phyloP scores from a whole-genome alignment of 495 filamentous ascomycete genomes.

The Aspergillus campestris region DNA sequence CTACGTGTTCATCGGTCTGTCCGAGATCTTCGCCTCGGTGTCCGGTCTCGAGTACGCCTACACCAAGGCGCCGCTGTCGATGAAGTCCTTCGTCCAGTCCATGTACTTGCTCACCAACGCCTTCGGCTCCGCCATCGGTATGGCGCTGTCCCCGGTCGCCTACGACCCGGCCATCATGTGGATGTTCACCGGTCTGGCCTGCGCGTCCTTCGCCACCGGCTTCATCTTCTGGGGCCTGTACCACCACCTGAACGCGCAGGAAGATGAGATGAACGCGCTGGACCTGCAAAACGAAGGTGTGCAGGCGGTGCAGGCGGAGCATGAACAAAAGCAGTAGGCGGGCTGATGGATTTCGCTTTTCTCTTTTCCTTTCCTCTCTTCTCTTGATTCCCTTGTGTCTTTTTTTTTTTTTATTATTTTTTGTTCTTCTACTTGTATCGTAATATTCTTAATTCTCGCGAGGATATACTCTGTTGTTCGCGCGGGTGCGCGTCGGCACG shows the following conservation, averaged over 20 bases:
- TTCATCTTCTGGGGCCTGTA: constrained; percentile 38
- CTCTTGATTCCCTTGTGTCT: neutral
- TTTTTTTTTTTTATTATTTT: too few relatives aligned
- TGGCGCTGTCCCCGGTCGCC: constrained; percentile 59
- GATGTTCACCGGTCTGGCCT: constrained; percentile 58
- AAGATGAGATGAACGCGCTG: constrained; percentile 41
- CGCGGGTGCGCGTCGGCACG: too few relatives aligned
- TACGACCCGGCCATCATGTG: constrained; percentile 62
- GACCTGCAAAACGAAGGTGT: constrained; percentile 10
- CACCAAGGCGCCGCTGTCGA: constrained; percentile 74
- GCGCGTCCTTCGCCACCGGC: constrained; percentile 33
- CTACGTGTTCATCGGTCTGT: constrained; percentile 63
- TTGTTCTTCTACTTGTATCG: too few relatives aligned
- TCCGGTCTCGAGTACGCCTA: constrained; percentile 69
- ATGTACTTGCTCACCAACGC: constrained; percentile 68
- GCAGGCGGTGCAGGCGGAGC: too few relatives aligned
- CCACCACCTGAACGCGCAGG: constrained; percentile 35
- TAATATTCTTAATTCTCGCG: too few relatives aligned
- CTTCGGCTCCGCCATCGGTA: constrained; percentile 60
- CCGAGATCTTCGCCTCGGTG: constrained; percentile 68
- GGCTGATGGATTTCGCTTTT: too few relatives aligned
- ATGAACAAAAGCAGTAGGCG: too few relatives aligned
- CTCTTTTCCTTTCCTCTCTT: neutral
- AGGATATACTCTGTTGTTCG: too few relatives aligned
- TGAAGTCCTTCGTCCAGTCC: constrained; percentile 72